Evolutionary conservation across 495 filamentous ascomycete genomes (phyloP), one percentile per base, ranked within the genome.

Genomic region (Beverwykella pulmonaria): DNA sequence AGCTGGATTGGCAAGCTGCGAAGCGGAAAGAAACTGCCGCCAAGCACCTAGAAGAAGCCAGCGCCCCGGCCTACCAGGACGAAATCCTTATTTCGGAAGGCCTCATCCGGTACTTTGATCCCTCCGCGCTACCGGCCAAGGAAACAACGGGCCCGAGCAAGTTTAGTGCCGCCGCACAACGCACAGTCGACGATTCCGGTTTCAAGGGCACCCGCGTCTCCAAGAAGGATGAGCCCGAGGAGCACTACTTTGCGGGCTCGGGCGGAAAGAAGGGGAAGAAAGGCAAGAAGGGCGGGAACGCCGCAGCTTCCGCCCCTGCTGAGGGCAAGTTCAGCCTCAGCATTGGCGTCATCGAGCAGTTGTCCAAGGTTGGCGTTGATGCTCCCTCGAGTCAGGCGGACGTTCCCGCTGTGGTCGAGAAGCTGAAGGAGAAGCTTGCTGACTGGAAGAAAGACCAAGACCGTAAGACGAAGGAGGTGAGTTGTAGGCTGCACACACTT

Each of bases 361-460:
- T 96, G 53, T 81, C 82, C 69, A 89, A 90, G 78, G 76, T 97
- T 71, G 88, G 88, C 74, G 84, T 97, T 69, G 88, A 94, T 55
- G 88, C 92, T 47, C 95, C 94, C 2, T 92, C 90, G 85, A 88
- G 84, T 76, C 88, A 92, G 72, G 79, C 86, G 29, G 94, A 93
- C 71, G 88, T 97, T 8, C 86, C 92, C 9, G 81, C 80, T 47
- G 84, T 84, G 1, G 77, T 90, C 14, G 92, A 97, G 83, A 93
- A 96, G 82, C 82, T 98, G 70, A 92, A 92, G 75, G 90, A 84
- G 63, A 98, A 98, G 83, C 81, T 96, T 41, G 88, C 87, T n/a
- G 84, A 88, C 70, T 99, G 93, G 91, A 96, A 96, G 83, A 82
- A 87, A 44, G 89, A 95, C 78, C 93, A 97, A 80, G 85, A 90